phyloP scores from a whole-genome alignment of 352 stramenopile species.

The Phytopythium chamaehyphon region DNA sequence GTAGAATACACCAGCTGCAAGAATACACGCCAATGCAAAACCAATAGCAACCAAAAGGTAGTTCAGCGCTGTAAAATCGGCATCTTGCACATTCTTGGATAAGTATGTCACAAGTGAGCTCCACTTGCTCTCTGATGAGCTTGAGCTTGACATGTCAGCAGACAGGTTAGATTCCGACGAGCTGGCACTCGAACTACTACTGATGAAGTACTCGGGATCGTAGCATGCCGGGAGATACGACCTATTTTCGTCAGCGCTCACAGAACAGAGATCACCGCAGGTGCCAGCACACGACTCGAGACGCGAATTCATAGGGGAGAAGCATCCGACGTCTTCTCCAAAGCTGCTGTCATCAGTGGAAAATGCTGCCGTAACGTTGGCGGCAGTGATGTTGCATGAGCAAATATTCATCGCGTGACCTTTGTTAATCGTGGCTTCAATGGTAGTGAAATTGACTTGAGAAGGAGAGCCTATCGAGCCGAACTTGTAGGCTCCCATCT shows the following conservation, averaged over 20 bases:
- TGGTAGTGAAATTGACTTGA: slow-evolving; percentile 70
- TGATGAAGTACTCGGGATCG: slow-evolving; percentile 11
- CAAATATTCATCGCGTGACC: slow-evolving; percentile 51
- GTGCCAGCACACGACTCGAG: slow-evolving; percentile 51
- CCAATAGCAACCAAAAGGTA: slow-evolving; percentile 49
- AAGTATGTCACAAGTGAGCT: slow-evolving; percentile 33
- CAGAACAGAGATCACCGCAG: slow-evolving; percentile 54
- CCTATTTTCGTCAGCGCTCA: slow-evolving; percentile 28
- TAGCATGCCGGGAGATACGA: slow-evolving; percentile 40
- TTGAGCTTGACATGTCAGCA: slow-evolving; percentile 2
- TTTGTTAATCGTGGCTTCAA: slow-evolving; percentile 31
- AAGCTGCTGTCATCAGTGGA: slow-evolving; percentile 12
- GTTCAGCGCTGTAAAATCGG: slow-evolving; percentile 49
- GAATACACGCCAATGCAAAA: slow-evolving; percentile 23
- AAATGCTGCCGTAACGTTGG: neutral
- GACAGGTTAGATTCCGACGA: neutral
- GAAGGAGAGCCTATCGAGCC: slow-evolving; percentile 53
- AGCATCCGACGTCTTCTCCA: slow-evolving; percentile 29
- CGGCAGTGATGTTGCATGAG: slow-evolving; percentile 17
- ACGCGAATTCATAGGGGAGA: slow-evolving; percentile 39
- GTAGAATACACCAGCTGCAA: slow-evolving; percentile 48
- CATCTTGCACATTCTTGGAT: slow-evolving; percentile 25
- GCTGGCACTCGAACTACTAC: slow-evolving; percentile 7
- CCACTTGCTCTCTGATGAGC: slow-evolving; percentile 24
- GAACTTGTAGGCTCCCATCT: slow-evolving; percentile 68